Evolutionary conservation across 306 rosid species (phyloP).

Genomic region (Vachellia collinsii): DNA sequence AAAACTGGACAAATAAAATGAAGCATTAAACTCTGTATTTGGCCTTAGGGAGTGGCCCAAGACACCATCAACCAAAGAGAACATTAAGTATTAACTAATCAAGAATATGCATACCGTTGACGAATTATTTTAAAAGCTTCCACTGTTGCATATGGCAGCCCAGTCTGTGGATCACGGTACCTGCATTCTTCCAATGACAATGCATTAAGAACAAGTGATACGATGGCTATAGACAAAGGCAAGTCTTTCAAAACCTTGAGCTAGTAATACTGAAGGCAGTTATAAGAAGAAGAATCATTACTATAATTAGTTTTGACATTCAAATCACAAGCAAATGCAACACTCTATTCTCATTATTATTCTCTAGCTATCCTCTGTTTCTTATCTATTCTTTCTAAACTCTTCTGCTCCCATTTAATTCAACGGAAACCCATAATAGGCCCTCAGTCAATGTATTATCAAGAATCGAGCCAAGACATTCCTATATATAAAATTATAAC

Average conservation of each 20-base stretch:
- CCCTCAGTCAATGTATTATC: not conserved
- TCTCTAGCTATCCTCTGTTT: not conserved
- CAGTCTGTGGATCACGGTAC: conserved; percentile 93
- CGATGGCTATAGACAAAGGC: not conserved
- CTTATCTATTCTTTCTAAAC: not conserved
- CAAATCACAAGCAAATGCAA: not conserved
- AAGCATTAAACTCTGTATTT: not conserved
- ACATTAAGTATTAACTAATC: conserved; percentile 12
- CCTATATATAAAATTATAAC: not conserved
- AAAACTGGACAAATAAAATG: not conserved
- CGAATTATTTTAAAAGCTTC: conserved; percentile 85
- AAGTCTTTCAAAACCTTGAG: conserved; percentile 17
- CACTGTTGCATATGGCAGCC: conserved; percentile 85
- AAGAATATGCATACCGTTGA: conserved; percentile 63
- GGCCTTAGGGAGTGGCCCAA: not conserved
- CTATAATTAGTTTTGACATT: not conserved
- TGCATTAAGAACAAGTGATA: conserved; percentile 17
- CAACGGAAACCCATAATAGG: not conserved
- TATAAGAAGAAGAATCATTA: not conserved
- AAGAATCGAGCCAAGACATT: not conserved
- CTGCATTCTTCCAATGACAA: conserved; percentile 51
- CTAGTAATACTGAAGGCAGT: not conserved
- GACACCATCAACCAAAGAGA: not conserved
- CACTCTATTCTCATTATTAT: not conserved
- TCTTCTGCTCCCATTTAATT: not conserved